Evolutionary conservation across 1,284 basidiomycete species (phyloP).

Genomic region (Tylopilus sp.): DNA sequence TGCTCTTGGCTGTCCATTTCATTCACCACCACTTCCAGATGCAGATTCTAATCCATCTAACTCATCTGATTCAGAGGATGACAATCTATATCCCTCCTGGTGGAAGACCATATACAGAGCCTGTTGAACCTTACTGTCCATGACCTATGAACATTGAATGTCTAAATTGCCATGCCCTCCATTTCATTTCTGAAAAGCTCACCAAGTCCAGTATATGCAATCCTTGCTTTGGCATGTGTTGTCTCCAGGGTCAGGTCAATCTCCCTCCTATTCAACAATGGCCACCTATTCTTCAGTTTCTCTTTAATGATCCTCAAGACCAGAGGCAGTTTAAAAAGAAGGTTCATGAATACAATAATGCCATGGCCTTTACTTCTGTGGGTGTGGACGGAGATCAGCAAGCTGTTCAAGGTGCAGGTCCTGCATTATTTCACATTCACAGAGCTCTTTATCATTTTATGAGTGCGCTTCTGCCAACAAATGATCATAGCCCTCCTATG

Average conservation of each 20-base stretch:
- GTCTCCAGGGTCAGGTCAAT: slow-evolving; percentile 26
- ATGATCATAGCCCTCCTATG: slow-evolving; percentile 30
- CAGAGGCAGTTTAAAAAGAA: slow-evolving; percentile 23
- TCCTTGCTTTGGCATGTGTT: slow-evolving; percentile 29
- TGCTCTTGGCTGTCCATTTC: no score
- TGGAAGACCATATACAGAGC: slow-evolving; percentile 5
- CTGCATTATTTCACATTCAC: slow-evolving; percentile 37
- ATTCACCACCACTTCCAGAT: neutral
- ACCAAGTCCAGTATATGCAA: neutral
- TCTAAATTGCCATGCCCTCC: slow-evolving; percentile 20
- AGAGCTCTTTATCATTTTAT: slow-evolving; percentile 39
- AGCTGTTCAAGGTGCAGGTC: slow-evolving; percentile 31
- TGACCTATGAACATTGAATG: slow-evolving; percentile 23
- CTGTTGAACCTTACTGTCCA: slow-evolving; percentile 3
- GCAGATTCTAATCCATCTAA: neutral
- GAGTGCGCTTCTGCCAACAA: slow-evolving; percentile 34
- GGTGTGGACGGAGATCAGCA: slow-evolving; percentile 34
- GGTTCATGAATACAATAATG: slow-evolving; percentile 40
- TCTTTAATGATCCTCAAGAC: slow-evolving; percentile 17
- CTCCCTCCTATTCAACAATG: slow-evolving; percentile 20
- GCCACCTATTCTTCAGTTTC: slow-evolving; percentile 17
- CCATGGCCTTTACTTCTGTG: slow-evolving; percentile 43
- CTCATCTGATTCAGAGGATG: neutral
- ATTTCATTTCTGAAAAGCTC: slow-evolving; percentile 22
- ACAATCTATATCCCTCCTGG: slow-evolving; percentile 3